Conservation (phyloP, 1,284 basidiomycete species). For the Pascua guehoae region DNA sequence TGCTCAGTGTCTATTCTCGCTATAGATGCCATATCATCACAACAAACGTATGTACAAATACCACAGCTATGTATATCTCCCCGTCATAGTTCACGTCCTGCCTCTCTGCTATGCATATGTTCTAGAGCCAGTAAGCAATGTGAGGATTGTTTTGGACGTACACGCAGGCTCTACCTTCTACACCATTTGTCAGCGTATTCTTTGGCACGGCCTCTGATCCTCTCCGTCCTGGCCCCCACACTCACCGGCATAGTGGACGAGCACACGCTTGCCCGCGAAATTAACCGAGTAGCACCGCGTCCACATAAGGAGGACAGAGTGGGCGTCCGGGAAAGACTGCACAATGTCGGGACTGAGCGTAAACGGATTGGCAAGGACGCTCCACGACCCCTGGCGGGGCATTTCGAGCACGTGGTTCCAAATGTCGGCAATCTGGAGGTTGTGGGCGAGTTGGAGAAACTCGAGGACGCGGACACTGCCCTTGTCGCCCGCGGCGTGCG, state of each 20-base stretch:
- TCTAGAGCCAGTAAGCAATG: no score
- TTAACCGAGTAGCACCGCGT: neutral
- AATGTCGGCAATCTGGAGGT: neutral
- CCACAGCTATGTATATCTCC: no score
- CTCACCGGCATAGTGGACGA: neutral
- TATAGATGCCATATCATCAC: no score
- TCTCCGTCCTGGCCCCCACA: neutral
- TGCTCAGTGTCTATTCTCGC: no score
- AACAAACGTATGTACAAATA: no score
- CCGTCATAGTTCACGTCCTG: no score
- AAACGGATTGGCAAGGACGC: neutral
- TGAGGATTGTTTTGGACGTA: no score
- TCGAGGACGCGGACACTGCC: neutral
- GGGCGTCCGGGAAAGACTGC: neutral
- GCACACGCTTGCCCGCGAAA: neutral
- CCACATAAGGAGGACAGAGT: neutral
- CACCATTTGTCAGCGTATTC: no score
- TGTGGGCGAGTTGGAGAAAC: conserved; percentile 1
- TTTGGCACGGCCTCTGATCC: no score
- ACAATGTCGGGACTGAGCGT: neutral
- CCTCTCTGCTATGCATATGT: no score
- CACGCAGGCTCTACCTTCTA: no score
- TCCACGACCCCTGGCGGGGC: neutral
- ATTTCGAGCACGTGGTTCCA: conserved; percentile 1
- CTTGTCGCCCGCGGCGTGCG: neutral